phyloP scores from a whole-genome alignment of 495 filamentous ascomycete species.

The Choiromyces venosus region DNA sequence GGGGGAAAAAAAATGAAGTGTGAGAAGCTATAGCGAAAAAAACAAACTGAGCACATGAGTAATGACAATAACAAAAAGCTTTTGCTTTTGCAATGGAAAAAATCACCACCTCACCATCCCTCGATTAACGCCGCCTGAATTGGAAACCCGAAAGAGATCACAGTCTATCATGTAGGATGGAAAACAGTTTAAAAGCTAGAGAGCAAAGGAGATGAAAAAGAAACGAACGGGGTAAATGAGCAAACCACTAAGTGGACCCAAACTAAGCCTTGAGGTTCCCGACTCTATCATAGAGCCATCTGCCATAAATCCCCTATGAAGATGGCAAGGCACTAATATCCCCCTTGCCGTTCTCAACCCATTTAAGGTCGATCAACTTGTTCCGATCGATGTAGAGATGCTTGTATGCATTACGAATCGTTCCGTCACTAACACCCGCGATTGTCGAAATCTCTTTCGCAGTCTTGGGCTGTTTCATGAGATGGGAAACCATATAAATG shows the following conservation, averaged over 20 bases:
- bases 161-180: not conserved
- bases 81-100: not conserved
- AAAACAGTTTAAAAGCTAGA: conserved; percentile 2
- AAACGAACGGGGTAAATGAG: not conserved
- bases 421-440: conserved; percentile 83
- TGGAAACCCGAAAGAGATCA: not conserved
- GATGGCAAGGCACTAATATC: conserved; percentile 63
- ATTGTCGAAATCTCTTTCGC: conserved; percentile 78
- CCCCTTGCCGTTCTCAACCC: conserved; percentile 64
- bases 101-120: not conserved
- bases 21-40: conserved; percentile 4
- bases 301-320: conserved; percentile 27
- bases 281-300: not conserved
- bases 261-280: not conserved
- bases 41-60: not conserved
- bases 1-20: not conserved
- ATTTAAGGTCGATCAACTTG: conserved; percentile 66
- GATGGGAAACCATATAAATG: conserved; percentile 86
- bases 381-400: conserved; percentile 69
- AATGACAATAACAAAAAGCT: conserved; percentile 1
- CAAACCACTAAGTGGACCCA: not conserved
- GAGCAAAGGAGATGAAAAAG: not conserved
- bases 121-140: not conserved
- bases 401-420: conserved; percentile 91
- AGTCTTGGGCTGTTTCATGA: conserved; percentile 69